Evolutionary conservation across 805 yeast genomes (phyloP).

Genomic region (Ogataea corticis): DNA sequence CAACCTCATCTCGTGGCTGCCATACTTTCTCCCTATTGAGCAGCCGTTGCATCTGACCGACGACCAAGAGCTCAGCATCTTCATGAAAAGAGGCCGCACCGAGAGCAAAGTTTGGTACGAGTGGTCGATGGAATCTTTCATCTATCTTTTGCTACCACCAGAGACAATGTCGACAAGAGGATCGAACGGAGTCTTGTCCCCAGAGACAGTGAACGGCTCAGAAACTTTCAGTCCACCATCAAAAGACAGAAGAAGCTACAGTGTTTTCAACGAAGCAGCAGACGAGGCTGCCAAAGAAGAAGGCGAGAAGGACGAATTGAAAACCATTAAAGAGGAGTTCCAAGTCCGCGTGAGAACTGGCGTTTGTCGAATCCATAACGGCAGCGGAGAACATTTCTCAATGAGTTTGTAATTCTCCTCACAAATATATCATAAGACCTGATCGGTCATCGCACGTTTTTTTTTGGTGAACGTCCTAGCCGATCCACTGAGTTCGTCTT

Average conservation of each 20-base stretch:
- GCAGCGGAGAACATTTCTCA: slow-evolving; percentile 35
- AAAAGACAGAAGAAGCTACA: neutral
- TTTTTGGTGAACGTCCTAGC: neutral
- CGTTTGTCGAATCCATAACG: slow-evolving; percentile 41
- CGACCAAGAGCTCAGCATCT: slow-evolving; percentile 54
- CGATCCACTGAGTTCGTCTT: neutral
- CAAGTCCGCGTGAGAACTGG: slow-evolving; percentile 46
- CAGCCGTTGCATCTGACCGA: slow-evolving; percentile 54
- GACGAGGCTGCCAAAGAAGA: neutral
- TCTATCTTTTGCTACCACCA: slow-evolving; percentile 36
- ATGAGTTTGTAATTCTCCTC: slow-evolving; percentile 21
- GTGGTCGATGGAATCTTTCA: slow-evolving; percentile 59
- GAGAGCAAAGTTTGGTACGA: slow-evolving; percentile 60
- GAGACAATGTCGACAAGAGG: slow-evolving; percentile 17
- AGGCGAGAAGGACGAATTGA: no score
- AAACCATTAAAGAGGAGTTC: slow-evolving; percentile 32
- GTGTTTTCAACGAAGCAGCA: neutral
- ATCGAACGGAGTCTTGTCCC: slow-evolving; percentile 10
- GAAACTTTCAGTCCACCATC: neutral
- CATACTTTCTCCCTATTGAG: slow-evolving; percentile 60
- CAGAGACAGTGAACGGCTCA: neutral
- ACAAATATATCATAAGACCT: neutral
- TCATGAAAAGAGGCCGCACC: slow-evolving; percentile 48
- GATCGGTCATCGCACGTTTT: neutral
- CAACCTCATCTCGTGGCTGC: slow-evolving; percentile 66